Base-by-base conservation (phyloP, 495 filamentous ascomycete species). In the Trichoderma gamsii region DNA sequence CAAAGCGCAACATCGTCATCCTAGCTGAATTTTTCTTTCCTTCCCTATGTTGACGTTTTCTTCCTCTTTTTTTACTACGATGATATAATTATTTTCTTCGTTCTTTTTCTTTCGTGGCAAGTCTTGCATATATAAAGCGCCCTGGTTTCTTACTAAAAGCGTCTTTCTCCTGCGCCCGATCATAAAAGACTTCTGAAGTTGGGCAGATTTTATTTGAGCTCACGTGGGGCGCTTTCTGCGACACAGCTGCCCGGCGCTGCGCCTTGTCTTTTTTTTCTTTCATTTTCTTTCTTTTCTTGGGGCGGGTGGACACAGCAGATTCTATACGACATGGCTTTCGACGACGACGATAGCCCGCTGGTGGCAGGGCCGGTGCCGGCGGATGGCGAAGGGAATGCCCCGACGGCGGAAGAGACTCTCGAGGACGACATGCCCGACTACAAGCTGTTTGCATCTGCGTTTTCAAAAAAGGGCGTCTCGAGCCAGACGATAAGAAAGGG, bases 391-490 rank as follows among this genome's bases (percentile, higher is more conserved):
- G 64, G 44, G 4, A 71, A 72, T 4, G 76, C 75, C 12, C 72
- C 72, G 2, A 76, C 76, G 0, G 72, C 73, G 11, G 79, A 81
- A 5, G 75, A 81, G 43, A 72, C 80, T 4, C 88, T 96, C 52
- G 88, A 87, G 35, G 93, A 97, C 71, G 64, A 65, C 35, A 86
- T 88, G 4, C 92, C 93, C 74, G 94, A 98, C 79, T 97, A 93
- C 73, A 90, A 90, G 69, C 87, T 92, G 69, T 84, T 97, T 61
- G 74, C 89, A 63, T 86, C 85, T 70, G 76, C 27, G 2, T 43
- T 32, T 13, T 25, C 81, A 29, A 77, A 78, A 67, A 77, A 75
- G 21, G 69, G 77, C 66, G 73, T 81, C 18, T 77, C 77, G 8
- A 77, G 79, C 27, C 79, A 79, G 74, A 75, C 78, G 5, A 77